A percentile compares a stretch with the other conserved stretches of the same genome.
phyloP scores from a whole-genome alignment of 2,329 filamentous ascomycete genomes.

The Epichloe hybrida region DNA sequence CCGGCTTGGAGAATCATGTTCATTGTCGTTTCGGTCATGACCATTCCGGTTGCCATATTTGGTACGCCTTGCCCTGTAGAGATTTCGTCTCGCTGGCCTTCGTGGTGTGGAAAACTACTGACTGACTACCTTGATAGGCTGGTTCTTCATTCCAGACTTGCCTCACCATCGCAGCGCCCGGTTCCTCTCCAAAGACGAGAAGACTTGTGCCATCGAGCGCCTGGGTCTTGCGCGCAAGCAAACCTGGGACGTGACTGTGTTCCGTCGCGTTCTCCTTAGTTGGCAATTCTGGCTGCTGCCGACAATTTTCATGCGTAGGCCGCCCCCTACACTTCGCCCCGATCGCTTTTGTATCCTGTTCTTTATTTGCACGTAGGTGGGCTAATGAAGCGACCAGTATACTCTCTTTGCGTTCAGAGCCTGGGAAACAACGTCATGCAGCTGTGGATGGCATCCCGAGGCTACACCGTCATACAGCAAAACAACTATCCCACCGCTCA shows the following conservation, averaged over 20 bases:
- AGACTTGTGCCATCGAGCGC: slow-evolving; percentile 22
- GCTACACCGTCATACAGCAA: slow-evolving; percentile 28
- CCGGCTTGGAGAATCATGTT: slow-evolving; percentile 30
- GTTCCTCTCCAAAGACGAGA: slow-evolving; percentile 22
- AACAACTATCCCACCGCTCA: slow-evolving; percentile 31
- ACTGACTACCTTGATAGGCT: slow-evolving; percentile 15
- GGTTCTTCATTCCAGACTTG: slow-evolving; percentile 30
- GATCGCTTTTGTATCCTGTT: not conserved
- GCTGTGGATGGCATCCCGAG: slow-evolving; percentile 30
- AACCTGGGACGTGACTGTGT: slow-evolving; percentile 6
- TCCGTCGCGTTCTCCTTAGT: slow-evolving; percentile 16
- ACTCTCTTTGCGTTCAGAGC: slow-evolving; percentile 29
- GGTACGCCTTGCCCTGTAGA: slow-evolving; percentile 11
- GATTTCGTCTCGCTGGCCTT: too few relatives aligned
- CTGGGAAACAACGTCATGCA: slow-evolving; percentile 31
- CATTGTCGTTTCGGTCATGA: slow-evolving; percentile 22
- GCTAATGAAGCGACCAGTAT: slow-evolving; percentile 13
- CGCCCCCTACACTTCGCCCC: slow-evolving; percentile 2
- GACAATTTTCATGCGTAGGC: slow-evolving; percentile 28
- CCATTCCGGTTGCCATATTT: slow-evolving; percentile 26
- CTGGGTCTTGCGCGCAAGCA: slow-evolving; percentile 18
- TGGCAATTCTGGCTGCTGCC: slow-evolving; percentile 33
- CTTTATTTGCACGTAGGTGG: not conserved
- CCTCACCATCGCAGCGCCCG: slow-evolving; percentile 27
- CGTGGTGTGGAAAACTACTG: too few relatives aligned